Percentiles rank a stretch among this genome's conserved stretches.
Evolutionary conservation across 208 protist genomes (phyloP).

Genomic region (Trypanosoma brucei): DNA sequence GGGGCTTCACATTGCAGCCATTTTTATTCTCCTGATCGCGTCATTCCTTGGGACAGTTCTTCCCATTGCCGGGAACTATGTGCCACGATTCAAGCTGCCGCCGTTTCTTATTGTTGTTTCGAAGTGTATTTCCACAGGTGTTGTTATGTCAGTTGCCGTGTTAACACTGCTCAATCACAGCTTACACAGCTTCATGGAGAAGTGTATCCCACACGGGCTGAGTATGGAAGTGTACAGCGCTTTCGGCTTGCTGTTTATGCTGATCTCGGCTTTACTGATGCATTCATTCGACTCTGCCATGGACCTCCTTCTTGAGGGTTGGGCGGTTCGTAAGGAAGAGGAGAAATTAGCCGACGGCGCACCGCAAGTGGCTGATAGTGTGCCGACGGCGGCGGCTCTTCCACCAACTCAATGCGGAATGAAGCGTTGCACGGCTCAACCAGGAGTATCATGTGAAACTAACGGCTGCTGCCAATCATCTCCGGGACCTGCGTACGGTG

Average conservation of each 20-base stretch:
- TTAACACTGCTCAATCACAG: conserved; percentile 63
- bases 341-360: background rate
- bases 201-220: conserved; percentile 36
- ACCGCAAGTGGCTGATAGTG: background rate
- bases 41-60: conserved; percentile 40
- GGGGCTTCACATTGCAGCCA: conserved; percentile 48
- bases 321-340: conserved; percentile 11
- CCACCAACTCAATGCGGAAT: conserved; percentile 1
- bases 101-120: conserved; percentile 39
- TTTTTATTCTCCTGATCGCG: conserved; percentile 56
- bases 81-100: conserved; percentile 21
- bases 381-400: no score
- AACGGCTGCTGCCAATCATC: background rate
- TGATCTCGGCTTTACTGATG: conserved; percentile 51
- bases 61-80: conserved; percentile 42
- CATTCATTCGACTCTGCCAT: conserved; percentile 40
- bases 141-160: conserved; percentile 51
- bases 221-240: conserved; percentile 25
- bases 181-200: conserved; percentile 27
- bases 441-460: background rate
- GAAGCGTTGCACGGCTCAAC: background rate
- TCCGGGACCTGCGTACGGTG: background rate
- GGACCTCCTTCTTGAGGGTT: conserved; percentile 34
- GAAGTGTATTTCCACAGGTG: conserved; percentile 55
- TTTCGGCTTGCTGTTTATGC: conserved; percentile 43